These are phyloP conservation scores for Platanus orientalis DNA, from an alignment of 164 flowering plant genomes.

Conservation along the genomic window DNA sequence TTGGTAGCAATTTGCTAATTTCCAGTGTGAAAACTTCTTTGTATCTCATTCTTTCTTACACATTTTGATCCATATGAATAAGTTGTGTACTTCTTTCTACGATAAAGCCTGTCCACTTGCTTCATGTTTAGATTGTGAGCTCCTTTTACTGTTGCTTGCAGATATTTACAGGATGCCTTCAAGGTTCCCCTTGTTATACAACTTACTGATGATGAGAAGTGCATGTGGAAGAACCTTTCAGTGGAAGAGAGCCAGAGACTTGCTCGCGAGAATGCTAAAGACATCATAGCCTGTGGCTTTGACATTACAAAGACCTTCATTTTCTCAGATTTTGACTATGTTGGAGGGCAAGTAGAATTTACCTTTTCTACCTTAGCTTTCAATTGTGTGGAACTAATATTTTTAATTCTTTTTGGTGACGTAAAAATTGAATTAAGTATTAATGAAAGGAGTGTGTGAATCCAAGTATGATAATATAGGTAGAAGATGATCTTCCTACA, in stretches of 20 bases:
- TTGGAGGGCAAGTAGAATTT: constrained; percentile 71
- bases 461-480: no score
- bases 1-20: no score
- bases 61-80: no score
- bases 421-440: no score
- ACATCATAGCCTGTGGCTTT: constrained; percentile 98
- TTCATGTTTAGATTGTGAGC: constrained; percentile 7
- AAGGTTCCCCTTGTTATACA: constrained; percentile 96
- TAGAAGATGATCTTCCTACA: no score
- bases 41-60: no score
- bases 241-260: constrained; percentile 89
- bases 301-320: constrained; percentile 84
- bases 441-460: no score
- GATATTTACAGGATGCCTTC: constrained; percentile 93
- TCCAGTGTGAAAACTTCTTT: no score
- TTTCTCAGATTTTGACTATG: constrained; percentile 87
- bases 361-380: neutral
- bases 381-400: neutral
- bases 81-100: no score
- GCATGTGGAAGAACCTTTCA: constrained; percentile 86
- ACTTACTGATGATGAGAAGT: constrained; percentile 96
- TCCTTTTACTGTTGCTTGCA: constrained; percentile 25
- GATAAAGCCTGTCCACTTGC: no score
- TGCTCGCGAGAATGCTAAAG: constrained; percentile 96
- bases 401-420: no score